phyloP scores from a whole-genome alignment of 1,284 basidiomycete species.

The Moniliophthora roreri region DNA sequence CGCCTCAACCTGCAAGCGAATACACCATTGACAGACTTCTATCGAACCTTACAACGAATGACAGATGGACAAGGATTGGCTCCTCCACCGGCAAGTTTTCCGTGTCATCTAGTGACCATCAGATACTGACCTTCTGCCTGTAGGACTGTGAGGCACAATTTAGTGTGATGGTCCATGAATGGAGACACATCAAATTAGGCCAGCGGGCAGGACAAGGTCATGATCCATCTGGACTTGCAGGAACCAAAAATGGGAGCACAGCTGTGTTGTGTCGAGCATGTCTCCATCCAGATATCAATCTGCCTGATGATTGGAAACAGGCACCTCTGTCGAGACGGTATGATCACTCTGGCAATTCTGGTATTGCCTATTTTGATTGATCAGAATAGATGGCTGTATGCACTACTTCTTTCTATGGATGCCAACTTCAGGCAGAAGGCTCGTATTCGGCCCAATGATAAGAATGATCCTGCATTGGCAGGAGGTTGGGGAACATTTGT shows the following conservation, averaged over 20 bases:
- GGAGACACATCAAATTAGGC: slow-evolving; percentile 13
- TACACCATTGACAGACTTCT: slow-evolving; percentile 14
- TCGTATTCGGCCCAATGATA: slow-evolving; percentile 6
- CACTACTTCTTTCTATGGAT: neutral
- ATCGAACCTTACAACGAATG: slow-evolving; percentile 11
- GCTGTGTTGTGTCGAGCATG: slow-evolving; percentile 18
- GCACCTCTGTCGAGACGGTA: neutral
- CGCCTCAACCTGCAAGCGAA: slow-evolving; percentile 13
- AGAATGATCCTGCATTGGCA: slow-evolving; percentile 16
- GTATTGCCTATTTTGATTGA: neutral
- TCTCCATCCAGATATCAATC: slow-evolving; percentile 17
- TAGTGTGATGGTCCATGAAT: slow-evolving; percentile 11
- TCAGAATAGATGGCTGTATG: slow-evolving; percentile 15
- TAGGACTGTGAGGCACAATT: slow-evolving; percentile 9
- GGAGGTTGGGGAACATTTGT: slow-evolving; percentile 22
- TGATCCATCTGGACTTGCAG: slow-evolving; percentile 9
- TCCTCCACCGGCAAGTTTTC: neutral
- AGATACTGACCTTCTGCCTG: neutral
- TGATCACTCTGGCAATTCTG: slow-evolving; percentile 1
- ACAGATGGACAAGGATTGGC: slow-evolving; percentile 2
- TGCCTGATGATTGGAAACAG: slow-evolving; percentile 14
- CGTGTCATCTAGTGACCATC: neutral
- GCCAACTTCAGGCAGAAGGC: slow-evolving; percentile 23
- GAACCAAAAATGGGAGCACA: slow-evolving; percentile 11
- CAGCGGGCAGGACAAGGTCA: slow-evolving; percentile 15